Percentiles rank a stretch among this genome's conserved stretches.
Conservation (phyloP, 805 yeast species). For the Wickerhamomyces mucosus region DNA sequence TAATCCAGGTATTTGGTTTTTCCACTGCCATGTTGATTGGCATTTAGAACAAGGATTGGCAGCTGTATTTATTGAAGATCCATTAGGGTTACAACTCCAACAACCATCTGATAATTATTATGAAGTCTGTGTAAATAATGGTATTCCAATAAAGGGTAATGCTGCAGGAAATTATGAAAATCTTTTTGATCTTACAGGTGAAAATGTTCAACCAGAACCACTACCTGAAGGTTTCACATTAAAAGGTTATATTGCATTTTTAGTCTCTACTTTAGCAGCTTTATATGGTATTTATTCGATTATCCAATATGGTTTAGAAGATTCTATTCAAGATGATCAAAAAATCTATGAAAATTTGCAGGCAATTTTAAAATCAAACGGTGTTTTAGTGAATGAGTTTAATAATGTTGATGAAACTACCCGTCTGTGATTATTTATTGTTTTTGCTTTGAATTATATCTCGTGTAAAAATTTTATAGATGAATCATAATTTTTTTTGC, state of each 20-base stretch:
- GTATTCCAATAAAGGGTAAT: conserved; percentile 46
- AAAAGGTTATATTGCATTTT: conserved; percentile 60
- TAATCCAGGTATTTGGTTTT: conserved; percentile 91
- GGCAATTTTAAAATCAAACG: conserved; percentile 21
- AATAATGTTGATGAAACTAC: conserved; percentile 10
- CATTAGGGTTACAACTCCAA: conserved; percentile 36
- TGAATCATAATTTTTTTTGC: too few relatives aligned
- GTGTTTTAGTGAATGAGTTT: conserved; percentile 8
- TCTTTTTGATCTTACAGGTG: conserved; percentile 52
- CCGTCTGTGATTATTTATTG: conserved; percentile 7
- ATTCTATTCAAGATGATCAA: conserved; percentile 41
- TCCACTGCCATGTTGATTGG: conserved; percentile 90
- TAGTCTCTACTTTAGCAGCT: conserved; percentile 44
- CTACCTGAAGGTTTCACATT: conserved; percentile 63
- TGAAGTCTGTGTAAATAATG: conserved; percentile 37
- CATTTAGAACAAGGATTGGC: conserved; percentile 80
- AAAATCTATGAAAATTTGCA: conserved; percentile 30
- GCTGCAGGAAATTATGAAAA: conserved; percentile 56
- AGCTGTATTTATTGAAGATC: conserved; percentile 62
- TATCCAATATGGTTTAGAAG: conserved; percentile 56
- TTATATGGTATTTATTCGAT: conserved; percentile 53
- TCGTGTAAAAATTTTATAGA: too few relatives aligned
- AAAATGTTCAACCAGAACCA: conserved; percentile 48
- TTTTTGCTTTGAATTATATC: too few relatives aligned
- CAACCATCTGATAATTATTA: conserved; percentile 38